These are phyloP conservation scores for Lasiodiplodia sp. DNA, from an alignment of 2,329 filamentous ascomycete species.

Conservation along the genomic window DNA sequence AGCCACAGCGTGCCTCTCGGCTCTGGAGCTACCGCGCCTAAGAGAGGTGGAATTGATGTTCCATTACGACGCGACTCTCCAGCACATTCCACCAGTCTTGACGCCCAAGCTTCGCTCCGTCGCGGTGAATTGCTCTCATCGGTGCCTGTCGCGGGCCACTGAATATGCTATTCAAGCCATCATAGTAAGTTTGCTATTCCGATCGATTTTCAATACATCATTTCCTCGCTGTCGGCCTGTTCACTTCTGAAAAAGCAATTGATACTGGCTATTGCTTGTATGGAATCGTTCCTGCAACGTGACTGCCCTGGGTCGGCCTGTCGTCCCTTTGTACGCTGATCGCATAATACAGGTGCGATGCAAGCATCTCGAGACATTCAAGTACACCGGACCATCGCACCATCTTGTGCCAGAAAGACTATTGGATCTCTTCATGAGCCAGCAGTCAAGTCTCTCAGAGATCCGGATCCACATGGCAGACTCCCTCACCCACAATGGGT, in stretches of 20 bases:
- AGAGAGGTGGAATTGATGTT: constrained; percentile 13
- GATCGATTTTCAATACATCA: neutral
- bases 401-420: constrained; percentile 4
- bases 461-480: constrained; percentile 13
- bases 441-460: constrained; percentile 2
- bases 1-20: neutral
- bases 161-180: constrained; percentile 13
- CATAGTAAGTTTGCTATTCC: constrained; percentile 6
- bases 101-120: neutral
- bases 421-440: neutral
- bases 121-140: constrained; percentile 11
- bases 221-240: neutral
- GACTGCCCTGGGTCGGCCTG: neutral
- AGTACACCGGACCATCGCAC: neutral
- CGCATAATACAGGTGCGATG: neutral
- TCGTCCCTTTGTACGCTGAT: constrained; percentile 20
- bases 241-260: neutral
- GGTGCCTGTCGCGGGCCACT: constrained; percentile 2
- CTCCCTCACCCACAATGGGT: neutral
- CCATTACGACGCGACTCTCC: constrained; percentile 9
- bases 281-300: neutral
- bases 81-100: constrained; percentile 8
- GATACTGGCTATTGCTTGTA: neutral
- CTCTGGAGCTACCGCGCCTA: neutral
- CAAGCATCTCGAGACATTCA: constrained; percentile 4